Evolutionary conservation across 768 basidiomycete genomes (phyloP).

Genomic region (Pholiota molesta): DNA sequence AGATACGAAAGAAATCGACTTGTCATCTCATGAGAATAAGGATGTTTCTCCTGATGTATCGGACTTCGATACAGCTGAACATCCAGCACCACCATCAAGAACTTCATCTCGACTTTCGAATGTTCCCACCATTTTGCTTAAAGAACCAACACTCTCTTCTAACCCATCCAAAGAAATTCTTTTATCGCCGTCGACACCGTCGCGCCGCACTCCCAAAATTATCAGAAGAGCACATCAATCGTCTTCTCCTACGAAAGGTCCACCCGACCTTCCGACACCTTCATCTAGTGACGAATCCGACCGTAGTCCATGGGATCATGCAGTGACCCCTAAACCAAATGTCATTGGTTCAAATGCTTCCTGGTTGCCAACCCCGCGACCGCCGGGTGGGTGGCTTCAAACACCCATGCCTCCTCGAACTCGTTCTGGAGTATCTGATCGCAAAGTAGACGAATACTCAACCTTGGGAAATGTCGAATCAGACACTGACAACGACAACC

Average conservation of each 20-base stretch:
- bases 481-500: not conserved
- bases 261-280: constrained; percentile 70
- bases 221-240: constrained; percentile 57
- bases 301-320: constrained; percentile 6
- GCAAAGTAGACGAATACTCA: not conserved
- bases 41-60: not conserved
- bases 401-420: constrained; percentile 10
- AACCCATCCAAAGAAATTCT: constrained; percentile 1
- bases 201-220: constrained; percentile 35
- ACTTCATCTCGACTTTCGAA: not conserved
- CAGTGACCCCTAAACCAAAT: constrained; percentile 10
- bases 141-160: not conserved
- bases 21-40: not conserved
- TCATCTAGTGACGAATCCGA: constrained; percentile 47
- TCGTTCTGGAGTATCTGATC: not conserved
- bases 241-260: constrained; percentile 61
- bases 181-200: constrained; percentile 19
- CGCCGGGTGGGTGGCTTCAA: constrained; percentile 21
- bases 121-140: not conserved
- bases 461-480: not conserved
- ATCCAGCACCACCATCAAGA: not conserved
- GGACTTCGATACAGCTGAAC: not conserved
- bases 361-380: constrained; percentile 21
- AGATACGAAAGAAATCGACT: not conserved
- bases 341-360: constrained; percentile 2